Conservation (phyloP, 768 basidiomycete species). For the Xerocomus spinulosus region DNA sequence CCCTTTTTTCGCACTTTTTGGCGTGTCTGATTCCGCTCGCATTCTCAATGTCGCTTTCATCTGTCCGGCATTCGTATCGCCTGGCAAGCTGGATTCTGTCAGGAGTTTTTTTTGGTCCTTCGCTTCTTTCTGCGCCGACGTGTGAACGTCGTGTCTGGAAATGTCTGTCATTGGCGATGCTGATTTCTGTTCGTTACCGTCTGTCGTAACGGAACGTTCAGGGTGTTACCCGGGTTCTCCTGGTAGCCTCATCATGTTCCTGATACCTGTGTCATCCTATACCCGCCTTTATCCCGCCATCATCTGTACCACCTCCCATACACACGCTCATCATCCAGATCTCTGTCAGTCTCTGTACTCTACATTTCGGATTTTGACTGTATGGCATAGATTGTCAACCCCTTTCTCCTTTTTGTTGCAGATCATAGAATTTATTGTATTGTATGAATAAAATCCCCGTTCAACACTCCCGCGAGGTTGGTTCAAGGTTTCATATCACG, state of each 20-base stretch:
- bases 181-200: constrained; percentile 21
- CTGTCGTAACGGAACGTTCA: constrained; percentile 13
- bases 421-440: constrained; percentile 7
- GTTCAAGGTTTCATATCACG: no score
- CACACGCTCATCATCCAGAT: constrained; percentile 20
- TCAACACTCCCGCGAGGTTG: not conserved
- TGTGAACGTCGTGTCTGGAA: constrained; percentile 9
- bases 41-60: not conserved
- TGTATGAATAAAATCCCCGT: not conserved
- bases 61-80: constrained; percentile 6
- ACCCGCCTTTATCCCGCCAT: constrained; percentile 23
- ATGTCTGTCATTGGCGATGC: constrained; percentile 18
- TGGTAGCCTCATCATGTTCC: constrained; percentile 16
- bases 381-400: constrained; percentile 14
- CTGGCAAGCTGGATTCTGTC: constrained; percentile 20
- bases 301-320: constrained; percentile 24
- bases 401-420: constrained; percentile 1
- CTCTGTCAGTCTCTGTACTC: constrained; percentile 18
- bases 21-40: not conserved
- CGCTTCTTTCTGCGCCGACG: constrained; percentile 8
- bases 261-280: constrained; percentile 31
- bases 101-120: constrained; percentile 9
- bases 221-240: constrained; percentile 12
- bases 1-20: not conserved
- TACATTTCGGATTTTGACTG: constrained; percentile 9